Evolutionary conservation across 2,329 filamentous ascomycete genomes (phyloP), one percentile per base, ranked within the genome.

Genomic region (Biscogniauxia mediterranea): DNA sequence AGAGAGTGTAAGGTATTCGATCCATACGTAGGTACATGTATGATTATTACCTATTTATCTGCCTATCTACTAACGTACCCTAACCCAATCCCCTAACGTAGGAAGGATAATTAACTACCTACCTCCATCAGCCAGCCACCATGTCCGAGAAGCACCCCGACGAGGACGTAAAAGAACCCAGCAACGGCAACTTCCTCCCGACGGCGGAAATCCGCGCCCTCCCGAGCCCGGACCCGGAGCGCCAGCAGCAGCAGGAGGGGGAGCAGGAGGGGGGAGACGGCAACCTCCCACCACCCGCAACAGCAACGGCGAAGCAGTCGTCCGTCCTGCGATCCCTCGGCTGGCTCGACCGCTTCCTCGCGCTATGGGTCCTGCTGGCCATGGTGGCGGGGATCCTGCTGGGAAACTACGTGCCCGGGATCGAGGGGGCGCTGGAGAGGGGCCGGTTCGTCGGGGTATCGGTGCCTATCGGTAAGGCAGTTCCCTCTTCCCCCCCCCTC

Each of bases 371-470:
- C 61, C 79, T 94, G 25, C 81, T 94, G 0, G 89, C 90, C 53
- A 95, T 95, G 87, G 80, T 83, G 1, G 75, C 92, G 7, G 91
- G 91, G 3, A 88, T 95, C 52, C 77, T 93, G 1, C 76, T 94
- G 0, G 90, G 89, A 5, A 93, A 93, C 74, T 91, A 93, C 62
- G 89, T 91, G 1, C 82, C 85, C 0, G 79, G 78, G 21, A 85
- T 85, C 1, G 87, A 84, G 0, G 81, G 81, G 0, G 83, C 86
- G 0, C 74, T 95, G 15, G 84, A 93, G 64, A 85, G 82, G 67
- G 91, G 91, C 5, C 83, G 85, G 25, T 93, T 94, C 68, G 89
- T 91, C 0, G 86, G 87, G 2, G 69, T 71, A 9, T 68, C 73
- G 26, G 66, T 72, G 3, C 70, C 72, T 55, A 70, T 73, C 57